phyloP scores from a whole-genome alignment of 805 yeast species.

The Metschnikowia peoriensis region DNA sequence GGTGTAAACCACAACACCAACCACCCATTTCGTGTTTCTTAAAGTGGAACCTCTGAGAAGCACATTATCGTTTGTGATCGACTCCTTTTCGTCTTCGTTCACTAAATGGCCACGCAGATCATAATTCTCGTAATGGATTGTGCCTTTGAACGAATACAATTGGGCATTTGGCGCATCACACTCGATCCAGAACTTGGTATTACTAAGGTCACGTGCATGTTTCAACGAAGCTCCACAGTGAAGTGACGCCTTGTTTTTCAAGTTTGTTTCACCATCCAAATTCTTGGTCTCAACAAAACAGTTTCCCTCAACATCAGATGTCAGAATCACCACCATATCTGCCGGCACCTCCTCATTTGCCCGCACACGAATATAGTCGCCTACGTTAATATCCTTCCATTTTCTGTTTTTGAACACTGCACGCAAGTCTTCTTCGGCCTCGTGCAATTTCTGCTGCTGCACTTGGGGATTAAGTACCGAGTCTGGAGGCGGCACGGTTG shows the following conservation, averaged over 20 bases:
- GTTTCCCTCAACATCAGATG: constrained; percentile 69
- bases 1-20: constrained; percentile 73
- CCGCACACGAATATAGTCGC: constrained; percentile 65
- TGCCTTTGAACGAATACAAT: constrained; percentile 66
- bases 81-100: constrained; percentile 46
- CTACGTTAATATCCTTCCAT: constrained; percentile 34
- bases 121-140: constrained; percentile 49
- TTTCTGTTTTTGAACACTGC: constrained; percentile 20
- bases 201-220: constrained; percentile 58
- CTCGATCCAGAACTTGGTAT: constrained; percentile 58
- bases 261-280: constrained; percentile 26
- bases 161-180: constrained; percentile 72
- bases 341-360: constrained; percentile 79
- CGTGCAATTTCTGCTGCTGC: constrained; percentile 4
- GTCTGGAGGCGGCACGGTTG: constrained; percentile 18
- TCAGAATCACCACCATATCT: constrained; percentile 57
- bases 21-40: constrained; percentile 73
- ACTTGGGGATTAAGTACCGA: constrained; percentile 23
- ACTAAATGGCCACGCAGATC: constrained; percentile 30
- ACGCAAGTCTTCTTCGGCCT: constrained; percentile 1
- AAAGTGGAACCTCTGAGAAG: constrained; percentile 70
- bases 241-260: constrained; percentile 57
- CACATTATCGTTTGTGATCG: constrained; percentile 60
- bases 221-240: constrained; percentile 52
- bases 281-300: constrained; percentile 51